phyloP scores from a whole-genome alignment of 2,329 filamentous ascomycete genomes.

The Neopestalotiopsis sp. region DNA sequence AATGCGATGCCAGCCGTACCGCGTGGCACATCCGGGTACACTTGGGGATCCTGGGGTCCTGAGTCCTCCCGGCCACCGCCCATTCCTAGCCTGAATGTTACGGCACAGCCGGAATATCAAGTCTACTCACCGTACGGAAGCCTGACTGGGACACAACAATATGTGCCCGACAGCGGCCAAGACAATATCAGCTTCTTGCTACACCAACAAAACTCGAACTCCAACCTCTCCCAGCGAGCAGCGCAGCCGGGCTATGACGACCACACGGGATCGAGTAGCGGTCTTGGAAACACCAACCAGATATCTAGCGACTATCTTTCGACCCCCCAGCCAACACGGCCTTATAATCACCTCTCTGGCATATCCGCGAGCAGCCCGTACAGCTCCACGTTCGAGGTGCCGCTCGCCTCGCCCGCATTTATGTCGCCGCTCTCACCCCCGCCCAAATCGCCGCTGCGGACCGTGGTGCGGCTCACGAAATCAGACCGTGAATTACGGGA shows the following conservation, averaged over 20 bases:
- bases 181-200: slow-evolving; percentile 7
- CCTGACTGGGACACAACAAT: neutral
- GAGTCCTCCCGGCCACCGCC: neutral
- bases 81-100: neutral
- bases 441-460: slow-evolving; percentile 1
- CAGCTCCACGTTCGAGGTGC: slow-evolving; percentile 16
- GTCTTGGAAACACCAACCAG: neutral
- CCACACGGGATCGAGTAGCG: neutral
- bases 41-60: slow-evolving; percentile 18
- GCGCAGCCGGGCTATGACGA: neutral
- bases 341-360: neutral
- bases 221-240: neutral
- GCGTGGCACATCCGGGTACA: neutral
- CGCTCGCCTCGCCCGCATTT: slow-evolving; percentile 1
- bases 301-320: neutral
- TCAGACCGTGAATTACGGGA: slow-evolving; percentile 1
- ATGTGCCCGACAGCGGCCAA: neutral
- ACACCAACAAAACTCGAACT: neutral
- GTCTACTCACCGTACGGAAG: neutral
- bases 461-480: neutral
- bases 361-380: neutral
- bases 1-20: neutral
- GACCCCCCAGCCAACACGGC: neutral
- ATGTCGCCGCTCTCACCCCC: slow-evolving; percentile 14
- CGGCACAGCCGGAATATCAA: neutral